Conservation (phyloP, 2,329 filamentous ascomycete genomes). For the Aspergillus unguis region DNA sequence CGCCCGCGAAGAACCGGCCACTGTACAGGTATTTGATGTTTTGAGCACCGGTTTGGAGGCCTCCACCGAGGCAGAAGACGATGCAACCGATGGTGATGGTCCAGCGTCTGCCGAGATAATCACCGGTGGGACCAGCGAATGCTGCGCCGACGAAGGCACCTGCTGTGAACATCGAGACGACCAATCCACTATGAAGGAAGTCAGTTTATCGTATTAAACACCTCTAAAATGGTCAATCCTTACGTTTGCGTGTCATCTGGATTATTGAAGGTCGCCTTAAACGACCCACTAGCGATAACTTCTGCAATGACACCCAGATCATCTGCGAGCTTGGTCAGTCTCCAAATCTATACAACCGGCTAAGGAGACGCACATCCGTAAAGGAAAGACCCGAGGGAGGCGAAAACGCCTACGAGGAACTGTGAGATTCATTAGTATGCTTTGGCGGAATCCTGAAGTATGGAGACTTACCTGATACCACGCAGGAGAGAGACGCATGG, state of each 20-base stretch:
- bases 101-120: constrained; percentile 64
- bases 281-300: constrained; percentile 47
- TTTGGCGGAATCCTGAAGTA: neutral
- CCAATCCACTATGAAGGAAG: constrained; percentile 54
- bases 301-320: constrained; percentile 61
- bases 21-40: constrained; percentile 62
- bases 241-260: constrained; percentile 31
- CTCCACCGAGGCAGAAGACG: constrained; percentile 69
- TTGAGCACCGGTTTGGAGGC: constrained; percentile 67
- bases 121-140: constrained; percentile 61
- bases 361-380: constrained; percentile 46
- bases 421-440: constrained; percentile 27
- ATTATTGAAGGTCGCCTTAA: constrained; percentile 29
- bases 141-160: constrained; percentile 69
- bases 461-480: constrained; percentile 52
- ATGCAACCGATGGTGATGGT: constrained; percentile 70
- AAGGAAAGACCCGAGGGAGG: constrained; percentile 57
- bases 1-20: constrained; percentile 66
- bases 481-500: constrained; percentile 55
- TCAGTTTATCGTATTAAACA: neutral
- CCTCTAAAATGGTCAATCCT: constrained; percentile 5
- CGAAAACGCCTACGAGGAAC: constrained; percentile 59
- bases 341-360: neutral
- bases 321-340: constrained; percentile 29
- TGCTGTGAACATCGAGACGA: constrained; percentile 74